Base-by-base conservation (phyloP, 192 early-diverging fungal species). In the Coemansia sp. region DNA sequence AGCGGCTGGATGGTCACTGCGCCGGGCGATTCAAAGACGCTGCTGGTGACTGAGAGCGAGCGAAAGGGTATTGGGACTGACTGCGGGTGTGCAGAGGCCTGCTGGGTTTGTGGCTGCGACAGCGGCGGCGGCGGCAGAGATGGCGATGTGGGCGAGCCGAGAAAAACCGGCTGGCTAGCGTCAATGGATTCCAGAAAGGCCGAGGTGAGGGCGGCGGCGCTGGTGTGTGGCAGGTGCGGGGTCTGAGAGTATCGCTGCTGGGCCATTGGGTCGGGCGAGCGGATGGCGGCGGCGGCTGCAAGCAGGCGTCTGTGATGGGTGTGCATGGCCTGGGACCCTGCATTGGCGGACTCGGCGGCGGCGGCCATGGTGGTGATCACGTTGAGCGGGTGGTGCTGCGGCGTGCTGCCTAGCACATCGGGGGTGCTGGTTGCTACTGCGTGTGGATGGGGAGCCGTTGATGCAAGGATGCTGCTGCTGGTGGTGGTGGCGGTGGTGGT, bases 11-110 rank as follows among this genome's bases (percentile, higher is more conserved):
- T 48, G 20, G 29, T 13, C 25, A 56, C 26, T 25, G 32, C 25
- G 24, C 57, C 53, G 14, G 47, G 40, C 10, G 54, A 56, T 6
- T 64, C 56, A 39, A 64, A 60, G 23, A 66, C 36, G 23, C 46
- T 44, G 55, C 54, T 62, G 19, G 50, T 19, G 3, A 47, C 26
- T 3, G 67, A 64, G 36, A 71, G 46, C 27, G 60, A 58, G 22
- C 60, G 67, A 38, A 71, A 58, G 4, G 37, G 32, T 35, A 70
- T 46, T 0, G 67, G n/a, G n/a, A n/a, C n/a, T n/a, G n/a, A n/a
- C n/a, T n/a, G n/a, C n/a, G n/a, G n/a, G n/a, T n/a, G n/a, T n/a
- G n/a, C n/a, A n/a, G n/a, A n/a, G n/a, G n/a, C n/a, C n/a, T n/a
- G n/a, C n/a, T n/a, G n/a, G n/a, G n/a, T n/a, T n/a, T n/a, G n/a